These are phyloP conservation scores for Blastobotrys illinoisensis DNA, from an alignment of 1,139 yeast genomes.

Conservation along the genomic window DNA sequence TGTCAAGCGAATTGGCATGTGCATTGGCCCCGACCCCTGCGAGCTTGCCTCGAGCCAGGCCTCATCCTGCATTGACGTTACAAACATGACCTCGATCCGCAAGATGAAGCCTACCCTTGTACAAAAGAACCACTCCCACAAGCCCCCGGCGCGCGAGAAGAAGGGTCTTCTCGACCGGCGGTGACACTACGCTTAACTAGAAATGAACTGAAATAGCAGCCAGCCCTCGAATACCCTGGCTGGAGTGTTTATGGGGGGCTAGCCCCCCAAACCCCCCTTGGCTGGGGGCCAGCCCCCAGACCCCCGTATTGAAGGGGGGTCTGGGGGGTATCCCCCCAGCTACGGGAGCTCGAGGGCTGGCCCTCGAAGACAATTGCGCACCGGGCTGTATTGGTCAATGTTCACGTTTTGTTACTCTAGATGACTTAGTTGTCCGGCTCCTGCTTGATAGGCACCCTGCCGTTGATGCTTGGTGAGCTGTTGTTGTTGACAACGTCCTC, in stretches of 20 bases:
- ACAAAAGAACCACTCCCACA: slow-evolving; percentile 21
- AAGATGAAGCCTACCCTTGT: slow-evolving; percentile 15
- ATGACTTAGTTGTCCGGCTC: background rate
- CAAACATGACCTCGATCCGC: slow-evolving; percentile 12
- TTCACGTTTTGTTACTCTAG: slow-evolving; percentile 1
- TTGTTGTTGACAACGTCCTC: slow-evolving; percentile 1
- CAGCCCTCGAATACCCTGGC: background rate
- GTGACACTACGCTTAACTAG: no score
- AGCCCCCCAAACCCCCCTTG: no score
- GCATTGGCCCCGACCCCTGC: slow-evolving; percentile 46
- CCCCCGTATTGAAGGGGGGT: no score
- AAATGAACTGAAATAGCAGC: no score
- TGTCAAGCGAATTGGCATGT: slow-evolving; percentile 67
- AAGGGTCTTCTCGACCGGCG: background rate
- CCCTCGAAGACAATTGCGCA: background rate
- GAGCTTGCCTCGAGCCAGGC: slow-evolving; percentile 8
- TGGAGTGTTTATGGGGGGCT: no score
- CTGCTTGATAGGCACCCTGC: background rate
- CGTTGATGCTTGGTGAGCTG: background rate
- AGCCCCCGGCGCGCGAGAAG: slow-evolving; percentile 15
- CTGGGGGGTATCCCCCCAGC: no score
- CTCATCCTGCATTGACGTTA: slow-evolving; percentile 11
- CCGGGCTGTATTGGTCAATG: no score
- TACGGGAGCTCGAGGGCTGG: background rate
- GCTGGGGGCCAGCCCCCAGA: no score